Evolutionary conservation across 2,329 filamentous ascomycete genomes (phyloP).

Genomic region (Zasmidium citrigriseum): DNA sequence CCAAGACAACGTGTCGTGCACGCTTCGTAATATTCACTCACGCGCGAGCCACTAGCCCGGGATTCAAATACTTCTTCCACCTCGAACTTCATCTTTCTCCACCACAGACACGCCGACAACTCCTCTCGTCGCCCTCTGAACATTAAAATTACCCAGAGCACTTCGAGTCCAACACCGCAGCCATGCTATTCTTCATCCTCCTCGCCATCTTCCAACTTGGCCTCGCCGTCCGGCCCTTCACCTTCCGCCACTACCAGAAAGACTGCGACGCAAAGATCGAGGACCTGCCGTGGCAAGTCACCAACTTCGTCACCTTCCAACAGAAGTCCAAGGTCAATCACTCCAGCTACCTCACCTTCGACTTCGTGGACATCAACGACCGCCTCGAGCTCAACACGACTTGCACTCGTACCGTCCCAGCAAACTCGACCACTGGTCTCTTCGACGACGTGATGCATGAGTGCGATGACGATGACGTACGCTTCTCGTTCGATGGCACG

Average conservation of each 20-base stretch:
- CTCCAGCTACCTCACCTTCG: constrained; percentile 25
- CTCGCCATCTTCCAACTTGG: constrained; percentile 4
- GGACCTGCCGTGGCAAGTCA: constrained; percentile 24
- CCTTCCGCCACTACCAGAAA: not conserved
- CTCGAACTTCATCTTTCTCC: not conserved
- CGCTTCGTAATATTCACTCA: not conserved
- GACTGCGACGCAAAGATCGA: constrained; percentile 16
- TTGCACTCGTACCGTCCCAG: constrained; percentile 17
- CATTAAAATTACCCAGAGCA: not conserved
- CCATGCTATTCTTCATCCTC: constrained; percentile 5
- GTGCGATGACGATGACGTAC: constrained; percentile 25
- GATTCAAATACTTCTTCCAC: not conserved
- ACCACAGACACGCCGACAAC: not conserved
- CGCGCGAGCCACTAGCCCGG: not conserved
- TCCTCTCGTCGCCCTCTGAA: not conserved
- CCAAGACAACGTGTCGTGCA: not conserved
- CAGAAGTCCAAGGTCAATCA: constrained; percentile 2
- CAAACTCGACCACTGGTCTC: constrained; percentile 11
- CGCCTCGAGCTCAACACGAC: constrained; percentile 28
- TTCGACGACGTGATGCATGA: constrained; percentile 17
- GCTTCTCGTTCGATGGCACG: constrained; percentile 23
- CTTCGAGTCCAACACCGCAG: not conserved
- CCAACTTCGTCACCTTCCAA: constrained; percentile 24
- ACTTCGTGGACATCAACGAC: constrained; percentile 29
- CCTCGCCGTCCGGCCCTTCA: not conserved